Evolutionary conservation across 169 alveolate genomes (phyloP).

Genomic region (Plasmodium yoelii): DNA sequence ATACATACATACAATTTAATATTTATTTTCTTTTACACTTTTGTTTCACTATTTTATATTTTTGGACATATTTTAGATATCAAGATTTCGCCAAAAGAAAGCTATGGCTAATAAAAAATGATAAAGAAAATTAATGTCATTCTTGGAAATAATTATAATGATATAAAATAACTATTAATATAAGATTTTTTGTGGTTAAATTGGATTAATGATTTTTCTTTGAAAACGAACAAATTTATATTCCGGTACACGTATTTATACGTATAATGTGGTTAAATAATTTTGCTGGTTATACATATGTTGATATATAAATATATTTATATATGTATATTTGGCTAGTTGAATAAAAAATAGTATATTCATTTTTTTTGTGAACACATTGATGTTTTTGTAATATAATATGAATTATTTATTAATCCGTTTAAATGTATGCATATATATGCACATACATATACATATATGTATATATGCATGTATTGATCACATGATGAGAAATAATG

Average conservation of each 20-base stretch:
- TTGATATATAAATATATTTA: background rate
- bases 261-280: background rate
- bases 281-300: background rate
- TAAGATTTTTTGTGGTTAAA: background rate
- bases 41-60: background rate
- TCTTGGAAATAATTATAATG: background rate
- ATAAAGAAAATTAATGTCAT: background rate
- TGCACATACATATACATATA: background rate
- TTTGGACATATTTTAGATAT: constrained; percentile 18
- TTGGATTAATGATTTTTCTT: background rate
- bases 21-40: background rate
- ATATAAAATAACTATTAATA: background rate
- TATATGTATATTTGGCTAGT: background rate
- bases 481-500: too few relatives aligned
- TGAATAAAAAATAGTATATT: background rate
- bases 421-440: background rate
- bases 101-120: constrained; percentile 11
- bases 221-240: background rate
- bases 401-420: too few relatives aligned
- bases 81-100: constrained; percentile 64
- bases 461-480: constrained; percentile 2
- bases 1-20: background rate
- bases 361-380: background rate
- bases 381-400: constrained; percentile 1
- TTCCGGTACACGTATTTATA: constrained; percentile 2